Base-by-base conservation (phyloP, 2,329 filamentous ascomycete genomes). In the Didymella sp. region DNA sequence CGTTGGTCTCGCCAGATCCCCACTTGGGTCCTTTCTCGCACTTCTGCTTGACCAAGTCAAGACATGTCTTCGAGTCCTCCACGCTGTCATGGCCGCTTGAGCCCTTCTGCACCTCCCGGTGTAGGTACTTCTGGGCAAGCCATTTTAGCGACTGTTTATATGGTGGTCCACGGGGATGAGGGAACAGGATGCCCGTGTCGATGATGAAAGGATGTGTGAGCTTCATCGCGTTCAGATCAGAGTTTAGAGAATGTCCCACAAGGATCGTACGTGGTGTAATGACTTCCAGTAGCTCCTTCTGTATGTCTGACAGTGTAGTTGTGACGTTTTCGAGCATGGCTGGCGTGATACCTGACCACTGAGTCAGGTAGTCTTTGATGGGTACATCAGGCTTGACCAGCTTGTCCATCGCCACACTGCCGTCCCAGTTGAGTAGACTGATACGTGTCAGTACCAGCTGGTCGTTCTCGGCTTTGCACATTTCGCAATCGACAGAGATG, bases 21-120 rank as follows among this genome's bases (percentile, higher is more conserved):
- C 93, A 99, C 22, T 82, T 78, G 62, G 90, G 90, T 37, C 95
- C 95, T 77, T 91, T 95, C 75, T 98, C 93, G 74, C 94, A 97
- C 76, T 99, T 99, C 72, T 94, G 89, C 76, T 95, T 96, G 44
- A 98, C 87, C 1, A 99, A 87, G 69, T 98, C 93, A 13, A 99
- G 87, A 62, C 92, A 96, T 2, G 95, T 92, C 63, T 85, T 88
- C 13, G 95, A 92, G 74, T 99, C 95, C 76, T 99, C 95, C 61
- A 96, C 84, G 56, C 91, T 95, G 81, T 98, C 89, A 73, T 99
- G 95, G 15, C 95, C 95, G 15, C 82, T 81, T 15, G 81, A 81
- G 47, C 89, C 89, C 68, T 90, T 92, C 73, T 99, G 95, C 50
- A 99, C 96, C 73, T 96, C 90, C 54, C 91, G 89, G 48, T 84